Evolutionary conservation across 257 asterid genomes (phyloP).

Genomic region (Phtheirospermum japonicum): DNA sequence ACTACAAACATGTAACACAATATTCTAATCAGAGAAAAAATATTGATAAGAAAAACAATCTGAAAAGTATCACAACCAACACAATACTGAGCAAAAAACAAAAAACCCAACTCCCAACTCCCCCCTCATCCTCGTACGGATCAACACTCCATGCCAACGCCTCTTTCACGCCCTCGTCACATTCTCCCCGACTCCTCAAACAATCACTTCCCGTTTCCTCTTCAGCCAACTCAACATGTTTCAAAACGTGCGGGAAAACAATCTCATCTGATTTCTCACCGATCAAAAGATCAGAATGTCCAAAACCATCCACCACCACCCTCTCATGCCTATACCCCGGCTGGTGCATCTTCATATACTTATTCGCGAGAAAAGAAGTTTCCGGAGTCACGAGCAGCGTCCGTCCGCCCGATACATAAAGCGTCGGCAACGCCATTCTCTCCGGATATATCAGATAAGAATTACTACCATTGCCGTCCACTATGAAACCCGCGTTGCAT

Average conservation of each 20-base stretch:
- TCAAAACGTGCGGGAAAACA: slow-evolving; percentile 42
- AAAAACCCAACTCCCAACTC: slow-evolving; percentile 17
- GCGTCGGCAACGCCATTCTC: slow-evolving; percentile 47
- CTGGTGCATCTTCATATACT: slow-evolving; percentile 58
- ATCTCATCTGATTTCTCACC: slow-evolving; percentile 40
- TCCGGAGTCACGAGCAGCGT: slow-evolving; percentile 43
- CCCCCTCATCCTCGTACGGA: slow-evolving; percentile 29
- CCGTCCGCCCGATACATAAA: slow-evolving; percentile 48
- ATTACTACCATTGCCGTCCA: slow-evolving; percentile 40
- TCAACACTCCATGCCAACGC: slow-evolving; percentile 47
- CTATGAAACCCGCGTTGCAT: slow-evolving; percentile 46
- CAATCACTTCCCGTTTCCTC: slow-evolving; percentile 17
- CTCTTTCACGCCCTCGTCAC: slow-evolving; percentile 20
- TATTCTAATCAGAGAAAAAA: too few relatives aligned
- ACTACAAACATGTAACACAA: too few relatives aligned
- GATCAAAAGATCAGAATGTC: slow-evolving; percentile 54
- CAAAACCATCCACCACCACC: slow-evolving; percentile 51
- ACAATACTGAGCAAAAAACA: slow-evolving; percentile 18
- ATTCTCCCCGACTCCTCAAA: neutral
- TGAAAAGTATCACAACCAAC: slow-evolving; percentile 20
- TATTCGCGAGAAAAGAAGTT: slow-evolving; percentile 52
- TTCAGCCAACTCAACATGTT: slow-evolving; percentile 43
- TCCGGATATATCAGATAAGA: slow-evolving; percentile 47
- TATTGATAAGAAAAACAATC: slow-evolving; percentile 5
- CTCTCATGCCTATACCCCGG: slow-evolving; percentile 49